Evolutionary conservation across 441 rosid genomes (phyloP).

Genomic region (Corymbia calophylla): DNA sequence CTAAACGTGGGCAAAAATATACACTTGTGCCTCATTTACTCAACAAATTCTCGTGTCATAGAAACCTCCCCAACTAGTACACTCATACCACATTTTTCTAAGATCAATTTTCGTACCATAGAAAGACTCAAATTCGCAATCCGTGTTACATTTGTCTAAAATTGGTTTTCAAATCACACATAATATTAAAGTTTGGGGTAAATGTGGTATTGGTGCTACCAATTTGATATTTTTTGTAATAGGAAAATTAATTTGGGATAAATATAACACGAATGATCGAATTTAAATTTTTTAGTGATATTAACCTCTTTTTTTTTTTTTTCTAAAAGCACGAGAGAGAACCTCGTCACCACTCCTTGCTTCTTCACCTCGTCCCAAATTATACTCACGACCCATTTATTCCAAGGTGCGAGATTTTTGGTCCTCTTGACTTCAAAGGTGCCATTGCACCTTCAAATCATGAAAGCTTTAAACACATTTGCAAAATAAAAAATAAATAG

Average conservation of each 20-base stretch:
- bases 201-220: background rate
- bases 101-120: background rate
- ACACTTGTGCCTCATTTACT: background rate
- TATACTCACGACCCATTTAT: background rate
- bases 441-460: background rate
- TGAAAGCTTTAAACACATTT: background rate
- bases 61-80: background rate
- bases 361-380: background rate
- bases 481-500: background rate
- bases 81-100: background rate
- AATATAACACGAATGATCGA: fast-evolving
- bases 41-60: background rate
- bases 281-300: background rate
- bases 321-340: background rate
- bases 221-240: background rate
- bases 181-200: background rate
- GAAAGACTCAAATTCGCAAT: background rate
- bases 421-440: background rate
- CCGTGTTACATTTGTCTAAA: fast-evolving
- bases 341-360: background rate
- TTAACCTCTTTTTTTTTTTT: background rate
- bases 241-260: background rate
- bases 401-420: background rate
- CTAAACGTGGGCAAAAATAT: background rate
- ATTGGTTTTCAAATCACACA: background rate